Evolutionary conservation across 192 early-diverging fungal genomes (phyloP).

Genomic region (Coemansia sp.): DNA sequence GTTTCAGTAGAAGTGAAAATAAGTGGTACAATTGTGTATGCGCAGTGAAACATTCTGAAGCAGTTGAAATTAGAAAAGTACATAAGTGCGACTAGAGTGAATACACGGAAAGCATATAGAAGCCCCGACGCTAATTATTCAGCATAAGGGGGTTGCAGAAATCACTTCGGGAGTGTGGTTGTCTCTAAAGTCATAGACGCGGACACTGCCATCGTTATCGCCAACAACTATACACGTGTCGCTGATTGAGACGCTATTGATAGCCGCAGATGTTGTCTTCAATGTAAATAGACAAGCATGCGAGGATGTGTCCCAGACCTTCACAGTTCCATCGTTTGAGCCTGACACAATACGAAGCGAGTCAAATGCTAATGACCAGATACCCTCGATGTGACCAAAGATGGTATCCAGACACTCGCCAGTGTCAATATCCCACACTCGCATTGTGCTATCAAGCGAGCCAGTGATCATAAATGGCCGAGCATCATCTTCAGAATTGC

Average conservation of each 20-base stretch:
- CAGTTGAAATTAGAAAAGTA: neutral
- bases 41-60: neutral
- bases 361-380: conserved; percentile 81
- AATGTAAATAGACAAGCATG: conserved; percentile 69
- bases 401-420: conserved; percentile 74
- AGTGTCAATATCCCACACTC: conserved; percentile 87
- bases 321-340: conserved; percentile 69
- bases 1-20: neutral
- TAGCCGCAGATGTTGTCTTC: conserved; percentile 63
- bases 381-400: conserved; percentile 79
- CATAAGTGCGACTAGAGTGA: neutral
- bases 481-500: conserved; percentile 10
- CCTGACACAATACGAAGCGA: conserved; percentile 67
- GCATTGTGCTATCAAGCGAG: conserved; percentile 80
- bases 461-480: conserved; percentile 72
- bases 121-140: neutral
- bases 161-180: neutral
- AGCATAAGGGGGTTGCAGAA: neutral
- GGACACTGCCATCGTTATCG: conserved; percentile 78
- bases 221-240: conserved; percentile 88
- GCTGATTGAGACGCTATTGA: conserved; percentile 78
- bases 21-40: neutral
- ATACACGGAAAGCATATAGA: neutral
- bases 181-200: conserved; percentile 79
- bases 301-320: conserved; percentile 74